phyloP scores from a whole-genome alignment of 257 asterid genomes.

The Nicotiana sylvestris region DNA sequence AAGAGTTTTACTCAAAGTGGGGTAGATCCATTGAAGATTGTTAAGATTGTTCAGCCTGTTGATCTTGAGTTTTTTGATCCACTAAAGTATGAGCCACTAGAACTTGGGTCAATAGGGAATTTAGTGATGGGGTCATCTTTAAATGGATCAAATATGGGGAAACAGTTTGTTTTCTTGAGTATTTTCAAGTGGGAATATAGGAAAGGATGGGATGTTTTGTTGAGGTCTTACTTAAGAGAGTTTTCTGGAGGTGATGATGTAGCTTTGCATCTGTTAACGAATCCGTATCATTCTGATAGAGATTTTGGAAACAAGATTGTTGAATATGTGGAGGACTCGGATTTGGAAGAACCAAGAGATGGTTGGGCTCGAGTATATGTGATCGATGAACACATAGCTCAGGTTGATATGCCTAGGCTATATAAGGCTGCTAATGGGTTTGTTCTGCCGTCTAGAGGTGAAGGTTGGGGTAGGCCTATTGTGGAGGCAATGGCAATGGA shows the following conservation, averaged over 20 bases:
- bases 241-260: conserved; percentile 50
- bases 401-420: conserved; percentile 63
- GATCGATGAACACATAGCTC: conserved; percentile 58
- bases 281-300: conserved; percentile 60
- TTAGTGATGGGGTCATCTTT: conserved; percentile 41
- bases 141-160: conserved; percentile 4
- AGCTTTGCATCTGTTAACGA: conserved; percentile 55
- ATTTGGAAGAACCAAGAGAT: conserved; percentile 37
- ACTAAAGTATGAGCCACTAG: conserved; percentile 42
- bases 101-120: conserved; percentile 31
- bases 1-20: conserved; percentile 54
- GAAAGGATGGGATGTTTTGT: conserved; percentile 85
- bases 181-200: conserved; percentile 84
- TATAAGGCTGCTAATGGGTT: conserved; percentile 61
- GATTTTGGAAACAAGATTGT: conserved; percentile 59
- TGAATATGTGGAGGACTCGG: conserved; percentile 46
- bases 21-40: conserved; percentile 61
- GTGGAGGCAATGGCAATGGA: conserved; percentile 93
- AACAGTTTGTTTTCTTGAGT: conserved; percentile 58
- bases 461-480: conserved; percentile 94
- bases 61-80: conserved; percentile 73
- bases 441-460: conserved; percentile 81
- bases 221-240: conserved; percentile 63
- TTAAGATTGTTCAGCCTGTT: conserved; percentile 72
- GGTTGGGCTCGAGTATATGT: conserved; percentile 73